Percentiles rank a stretch among this genome's conserved stretches.
Evolutionary conservation across 345 rosid genomes (phyloP).

Genomic region (Limnanthes douglasii): DNA sequence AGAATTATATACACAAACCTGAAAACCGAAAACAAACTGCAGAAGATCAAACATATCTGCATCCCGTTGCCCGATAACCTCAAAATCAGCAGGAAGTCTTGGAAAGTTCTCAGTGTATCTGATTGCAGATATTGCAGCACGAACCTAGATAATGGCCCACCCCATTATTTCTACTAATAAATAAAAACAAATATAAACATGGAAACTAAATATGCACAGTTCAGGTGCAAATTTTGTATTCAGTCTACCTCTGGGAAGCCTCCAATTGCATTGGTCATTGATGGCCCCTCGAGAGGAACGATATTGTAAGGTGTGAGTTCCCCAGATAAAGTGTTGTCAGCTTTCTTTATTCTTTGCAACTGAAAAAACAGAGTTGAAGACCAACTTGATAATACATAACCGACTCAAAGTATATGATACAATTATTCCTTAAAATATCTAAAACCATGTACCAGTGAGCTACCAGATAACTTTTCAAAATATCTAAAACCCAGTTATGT

Average conservation of each 20-base stretch:
- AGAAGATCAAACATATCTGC: conserved; percentile 90
- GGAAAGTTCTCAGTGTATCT: conserved; percentile 74
- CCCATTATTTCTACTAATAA: neutral
- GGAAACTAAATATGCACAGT: no score
- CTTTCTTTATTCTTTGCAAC: conserved; percentile 56
- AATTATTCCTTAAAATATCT: no score
- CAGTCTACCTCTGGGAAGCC: conserved; percentile 78
- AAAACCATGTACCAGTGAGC: no score
- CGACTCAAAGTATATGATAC: no score
- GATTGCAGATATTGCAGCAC: conserved; percentile 76
- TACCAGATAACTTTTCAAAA: no score
- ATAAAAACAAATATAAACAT: neutral
- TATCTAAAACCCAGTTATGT: no score
- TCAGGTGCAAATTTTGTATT: conserved; percentile 6
- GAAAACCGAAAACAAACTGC: conserved; percentile 89
- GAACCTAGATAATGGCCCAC: conserved; percentile 38
- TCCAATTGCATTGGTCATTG: conserved; percentile 76
- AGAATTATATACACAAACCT: conserved; percentile 32
- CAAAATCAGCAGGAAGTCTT: conserved; percentile 51
- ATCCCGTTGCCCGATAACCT: conserved; percentile 60
- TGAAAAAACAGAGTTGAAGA: conserved; percentile 25
- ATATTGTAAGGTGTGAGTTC: conserved; percentile 85
- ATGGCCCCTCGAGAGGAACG: conserved; percentile 79
- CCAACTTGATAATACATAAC: no score
- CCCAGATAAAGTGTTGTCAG: conserved; percentile 45